A percentile compares a stretch with the other conserved stretches of the same genome.
Evolutionary conservation across 2,329 filamentous ascomycete genomes (phyloP).

Genomic region (Xylariaceae sp.): DNA sequence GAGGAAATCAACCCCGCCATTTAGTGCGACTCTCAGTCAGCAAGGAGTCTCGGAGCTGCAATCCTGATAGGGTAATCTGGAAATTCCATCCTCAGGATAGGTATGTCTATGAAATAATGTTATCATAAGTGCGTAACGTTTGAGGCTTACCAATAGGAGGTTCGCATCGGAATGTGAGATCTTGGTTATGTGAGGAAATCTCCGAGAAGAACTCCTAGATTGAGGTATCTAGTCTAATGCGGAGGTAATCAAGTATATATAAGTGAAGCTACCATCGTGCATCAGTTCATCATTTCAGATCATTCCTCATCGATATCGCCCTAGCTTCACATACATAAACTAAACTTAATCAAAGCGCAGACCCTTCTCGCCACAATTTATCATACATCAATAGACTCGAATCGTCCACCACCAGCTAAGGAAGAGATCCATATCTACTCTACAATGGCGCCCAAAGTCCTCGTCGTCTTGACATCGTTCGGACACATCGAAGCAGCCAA

Average conservation of each 20-base stretch:
- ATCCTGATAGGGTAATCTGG: neutral
- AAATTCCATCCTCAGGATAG: neutral
- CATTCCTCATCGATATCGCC: too few relatives aligned
- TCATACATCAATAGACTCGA: too few relatives aligned
- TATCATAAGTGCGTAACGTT: conserved; percentile 10
- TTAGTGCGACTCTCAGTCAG: neutral
- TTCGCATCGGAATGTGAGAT: neutral
- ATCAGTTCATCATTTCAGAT: too few relatives aligned
- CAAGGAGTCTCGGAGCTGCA: conserved; percentile 11
- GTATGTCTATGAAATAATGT: neutral
- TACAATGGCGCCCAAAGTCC: conserved; percentile 64
- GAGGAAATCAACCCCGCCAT: conserved; percentile 1
- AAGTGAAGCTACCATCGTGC: too few relatives aligned
- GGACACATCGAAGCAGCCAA: conserved; percentile 55
- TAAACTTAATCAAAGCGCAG: too few relatives aligned
- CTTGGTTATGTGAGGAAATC: neutral
- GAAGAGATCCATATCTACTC: too few relatives aligned
- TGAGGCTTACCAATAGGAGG: neutral
- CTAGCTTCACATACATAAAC: too few relatives aligned
- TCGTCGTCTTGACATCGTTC: conserved; percentile 74
- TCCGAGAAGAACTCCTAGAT: too few relatives aligned
- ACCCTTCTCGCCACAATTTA: too few relatives aligned
- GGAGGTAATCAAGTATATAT: neutral
- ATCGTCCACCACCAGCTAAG: too few relatives aligned
- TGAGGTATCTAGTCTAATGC: too few relatives aligned